Percentiles rank a stretch among this genome's conserved stretches.
These are phyloP conservation scores for Oryza longistaminata DNA, from an alignment of 176 grass and related monocot genomes.

Conservation along the genomic window DNA sequence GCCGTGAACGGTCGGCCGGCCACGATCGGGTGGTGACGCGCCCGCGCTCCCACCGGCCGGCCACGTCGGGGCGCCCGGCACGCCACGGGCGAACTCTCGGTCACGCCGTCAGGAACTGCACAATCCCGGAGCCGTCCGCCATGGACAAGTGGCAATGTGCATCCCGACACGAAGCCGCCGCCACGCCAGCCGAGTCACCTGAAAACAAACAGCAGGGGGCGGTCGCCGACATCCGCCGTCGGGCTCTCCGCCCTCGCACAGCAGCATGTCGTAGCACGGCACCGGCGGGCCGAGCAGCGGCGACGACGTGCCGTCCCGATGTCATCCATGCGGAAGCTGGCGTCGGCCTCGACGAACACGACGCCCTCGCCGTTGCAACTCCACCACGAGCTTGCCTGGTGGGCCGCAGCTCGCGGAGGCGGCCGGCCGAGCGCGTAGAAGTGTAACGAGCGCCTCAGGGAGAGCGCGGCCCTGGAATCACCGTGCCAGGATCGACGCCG, in stretches of 20 bases:
- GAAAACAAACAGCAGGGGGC: slow-evolving; percentile 24
- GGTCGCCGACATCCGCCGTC: slow-evolving; percentile 3
- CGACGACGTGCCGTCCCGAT: neutral
- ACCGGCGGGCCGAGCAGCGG: slow-evolving; percentile 19
- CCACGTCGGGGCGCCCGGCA: slow-evolving; percentile 22
- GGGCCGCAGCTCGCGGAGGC: no score
- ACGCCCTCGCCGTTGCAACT: slow-evolving; percentile 47
- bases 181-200: slow-evolving; percentile 9
- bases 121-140: slow-evolving; percentile 34
- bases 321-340: slow-evolving; percentile 22
- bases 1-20: slow-evolving; percentile 1
- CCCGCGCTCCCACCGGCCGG: slow-evolving; percentile 35
- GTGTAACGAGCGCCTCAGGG: no score
- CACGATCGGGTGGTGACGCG: neutral
- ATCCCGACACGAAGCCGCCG: slow-evolving; percentile 34
- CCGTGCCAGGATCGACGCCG: no score
- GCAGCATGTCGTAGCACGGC: slow-evolving; percentile 19
- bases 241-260: slow-evolving; percentile 27
- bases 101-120: slow-evolving; percentile 34
- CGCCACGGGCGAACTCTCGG: slow-evolving; percentile 31
- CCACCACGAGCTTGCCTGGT: slow-evolving; percentile 36
- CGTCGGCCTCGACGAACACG: slow-evolving; percentile 46
- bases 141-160: slow-evolving; percentile 48
- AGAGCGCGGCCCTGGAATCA: no score
- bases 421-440: no score